Conservation (phyloP, 1,284 basidiomycete genomes). For the Limonomyces culmigenus region DNA sequence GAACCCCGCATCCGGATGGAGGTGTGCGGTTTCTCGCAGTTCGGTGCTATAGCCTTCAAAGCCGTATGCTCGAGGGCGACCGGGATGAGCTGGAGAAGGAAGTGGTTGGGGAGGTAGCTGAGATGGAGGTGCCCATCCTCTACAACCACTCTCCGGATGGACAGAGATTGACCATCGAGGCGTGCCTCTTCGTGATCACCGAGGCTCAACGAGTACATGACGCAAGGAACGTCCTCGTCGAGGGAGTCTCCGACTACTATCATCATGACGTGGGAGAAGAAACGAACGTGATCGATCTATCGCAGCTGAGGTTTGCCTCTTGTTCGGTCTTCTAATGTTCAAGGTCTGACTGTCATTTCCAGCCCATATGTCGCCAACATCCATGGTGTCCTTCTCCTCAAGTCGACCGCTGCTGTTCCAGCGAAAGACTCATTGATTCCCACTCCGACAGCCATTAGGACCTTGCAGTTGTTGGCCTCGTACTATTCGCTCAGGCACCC, state of each 20-base stretch:
- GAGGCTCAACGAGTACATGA: slow-evolving; percentile 46
- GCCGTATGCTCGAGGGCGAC: slow-evolving; percentile 61
- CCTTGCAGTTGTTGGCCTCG: slow-evolving; percentile 50
- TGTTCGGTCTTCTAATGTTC: too few relatives aligned
- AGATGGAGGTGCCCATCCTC: slow-evolving; percentile 37
- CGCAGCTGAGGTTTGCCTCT: slow-evolving; percentile 48
- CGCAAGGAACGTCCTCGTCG: slow-evolving; percentile 30
- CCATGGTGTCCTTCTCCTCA: slow-evolving; percentile 47
- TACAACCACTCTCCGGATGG: slow-evolving; percentile 31
- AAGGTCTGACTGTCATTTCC: too few relatives aligned
- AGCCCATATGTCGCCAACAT: slow-evolving; percentile 42
- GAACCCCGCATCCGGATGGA: slow-evolving; percentile 36
- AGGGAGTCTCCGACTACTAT: slow-evolving; percentile 22
- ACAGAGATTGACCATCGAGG: slow-evolving; percentile 32
- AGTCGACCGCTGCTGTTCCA: slow-evolving; percentile 13
- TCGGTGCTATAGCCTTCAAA: slow-evolving; percentile 58
- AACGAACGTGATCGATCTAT: slow-evolving; percentile 21
- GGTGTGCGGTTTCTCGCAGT: slow-evolving; percentile 60
- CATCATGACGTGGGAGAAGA: too few relatives aligned
- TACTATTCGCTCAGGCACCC: slow-evolving; percentile 59
- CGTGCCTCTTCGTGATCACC: slow-evolving; percentile 61
- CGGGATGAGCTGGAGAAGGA: slow-evolving; percentile 46
- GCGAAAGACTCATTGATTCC: slow-evolving; percentile 32
- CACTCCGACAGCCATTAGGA: slow-evolving; percentile 43
- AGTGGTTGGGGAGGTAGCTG: slow-evolving; percentile 37